phyloP scores from a whole-genome alignment of 2,329 filamentous ascomycete species.

The Lojkania enalia region DNA sequence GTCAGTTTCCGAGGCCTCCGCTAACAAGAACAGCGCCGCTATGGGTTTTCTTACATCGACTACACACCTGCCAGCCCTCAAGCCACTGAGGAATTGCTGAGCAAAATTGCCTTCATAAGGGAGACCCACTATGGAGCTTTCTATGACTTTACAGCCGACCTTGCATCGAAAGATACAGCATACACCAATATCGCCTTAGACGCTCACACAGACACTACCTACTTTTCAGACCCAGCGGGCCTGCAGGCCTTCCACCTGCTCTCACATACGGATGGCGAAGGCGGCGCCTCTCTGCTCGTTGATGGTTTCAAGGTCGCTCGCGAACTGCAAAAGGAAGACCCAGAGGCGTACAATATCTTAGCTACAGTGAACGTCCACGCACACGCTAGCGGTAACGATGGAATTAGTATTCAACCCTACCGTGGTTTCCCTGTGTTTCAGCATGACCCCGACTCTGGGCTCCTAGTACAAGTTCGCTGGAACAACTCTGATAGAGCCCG shows the following conservation, averaged over 20 bases:
- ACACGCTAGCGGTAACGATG: constrained; percentile 86
- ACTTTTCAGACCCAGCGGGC: constrained; percentile 90
- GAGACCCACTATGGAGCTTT: constrained; percentile 87
- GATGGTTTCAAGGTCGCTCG: constrained; percentile 79
- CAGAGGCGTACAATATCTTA: constrained; percentile 62
- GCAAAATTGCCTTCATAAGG: constrained; percentile 83
- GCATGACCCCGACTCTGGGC: constrained; percentile 50
- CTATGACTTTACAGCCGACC: constrained; percentile 87
- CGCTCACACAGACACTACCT: constrained; percentile 92
- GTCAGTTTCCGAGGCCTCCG: no score
- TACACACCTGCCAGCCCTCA: constrained; percentile 67
- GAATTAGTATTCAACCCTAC: constrained; percentile 76
- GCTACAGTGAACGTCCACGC: constrained; percentile 64
- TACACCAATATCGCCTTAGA: constrained; percentile 85
- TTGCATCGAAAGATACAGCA: constrained; percentile 85
- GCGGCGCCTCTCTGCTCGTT: constrained; percentile 79
- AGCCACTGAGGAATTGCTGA: constrained; percentile 73
- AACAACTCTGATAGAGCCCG: constrained; percentile 87
- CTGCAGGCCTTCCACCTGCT: constrained; percentile 92
- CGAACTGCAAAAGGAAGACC: constrained; percentile 60
- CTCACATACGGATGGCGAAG: constrained; percentile 70
- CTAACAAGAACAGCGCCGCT: no score
- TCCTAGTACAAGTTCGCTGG: constrained; percentile 75
- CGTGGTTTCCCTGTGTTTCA: constrained; percentile 72
- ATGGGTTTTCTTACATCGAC: constrained; percentile 78